Percentiles rank a stretch among this genome's conserved stretches.
These are phyloP conservation scores for Penicillium digitatum DNA, from an alignment of 2,329 filamentous ascomycete species.

Conservation along the genomic window DNA sequence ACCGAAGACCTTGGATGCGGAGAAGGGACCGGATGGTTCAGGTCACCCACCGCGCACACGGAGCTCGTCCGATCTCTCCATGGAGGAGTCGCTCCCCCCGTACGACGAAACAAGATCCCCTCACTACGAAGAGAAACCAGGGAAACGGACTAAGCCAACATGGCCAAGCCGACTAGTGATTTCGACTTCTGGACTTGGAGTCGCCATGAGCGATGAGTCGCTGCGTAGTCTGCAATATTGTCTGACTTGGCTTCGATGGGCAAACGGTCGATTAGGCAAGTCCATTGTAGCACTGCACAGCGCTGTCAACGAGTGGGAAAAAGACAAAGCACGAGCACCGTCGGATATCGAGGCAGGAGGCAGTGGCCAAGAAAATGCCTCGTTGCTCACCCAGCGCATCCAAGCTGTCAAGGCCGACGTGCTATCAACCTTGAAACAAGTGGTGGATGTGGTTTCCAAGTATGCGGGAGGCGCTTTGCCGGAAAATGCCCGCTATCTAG, in stretches of 20 bases:
- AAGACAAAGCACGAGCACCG: conserved; percentile 32
- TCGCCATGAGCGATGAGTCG: conserved; percentile 87
- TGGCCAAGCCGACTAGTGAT: conserved; percentile 86
- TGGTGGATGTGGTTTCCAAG: conserved; percentile 78
- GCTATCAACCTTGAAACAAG: conserved; percentile 72
- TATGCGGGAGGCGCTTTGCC: conserved; percentile 90
- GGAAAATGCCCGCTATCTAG: conserved; percentile 78
- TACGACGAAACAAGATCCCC: conserved; percentile 77
- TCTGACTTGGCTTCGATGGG: conserved; percentile 72
- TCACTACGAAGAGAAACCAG: conserved; percentile 56
- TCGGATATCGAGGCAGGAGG: conserved; percentile 21
- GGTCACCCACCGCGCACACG: conserved; percentile 36
- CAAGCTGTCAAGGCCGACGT: conserved; percentile 65
- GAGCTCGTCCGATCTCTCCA: conserved; percentile 62
- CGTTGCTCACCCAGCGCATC: conserved; percentile 52
- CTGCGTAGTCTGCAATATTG: conserved; percentile 81
- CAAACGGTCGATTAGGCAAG: conserved; percentile 74
- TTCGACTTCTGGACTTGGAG: conserved; percentile 83
- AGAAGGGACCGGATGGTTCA: conserved; percentile 35
- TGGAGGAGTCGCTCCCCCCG: conserved; percentile 71
- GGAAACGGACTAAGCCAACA: conserved; percentile 38
- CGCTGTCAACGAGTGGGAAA: conserved; percentile 76
- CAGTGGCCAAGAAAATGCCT: conserved; percentile 21
- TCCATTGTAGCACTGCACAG: conserved; percentile 70
- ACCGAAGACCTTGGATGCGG: conserved; percentile 46